Percentiles rank a stretch among this genome's conserved stretches.
phyloP scores from a whole-genome alignment of 2,329 filamentous ascomycete species.

The Ilyonectria robusta region DNA sequence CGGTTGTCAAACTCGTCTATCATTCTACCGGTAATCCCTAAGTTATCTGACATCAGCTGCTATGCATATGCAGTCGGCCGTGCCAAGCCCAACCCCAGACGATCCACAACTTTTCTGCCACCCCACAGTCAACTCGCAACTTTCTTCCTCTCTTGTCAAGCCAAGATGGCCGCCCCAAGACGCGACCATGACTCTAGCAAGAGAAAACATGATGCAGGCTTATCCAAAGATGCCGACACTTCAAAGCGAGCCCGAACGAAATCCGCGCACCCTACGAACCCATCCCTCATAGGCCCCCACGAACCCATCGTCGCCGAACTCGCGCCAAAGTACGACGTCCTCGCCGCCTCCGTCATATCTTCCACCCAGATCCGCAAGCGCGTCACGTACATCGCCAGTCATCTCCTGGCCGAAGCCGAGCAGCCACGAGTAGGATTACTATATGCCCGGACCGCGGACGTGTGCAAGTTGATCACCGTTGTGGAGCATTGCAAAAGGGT shows the following conservation, averaged over 20 bases:
- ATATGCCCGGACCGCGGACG: conserved; percentile 65
- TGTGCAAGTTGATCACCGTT: conserved; percentile 77
- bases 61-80: conserved; percentile 28
- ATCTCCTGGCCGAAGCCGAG: conserved; percentile 55
- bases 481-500: conserved; percentile 75
- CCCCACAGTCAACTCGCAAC: conserved; percentile 19
- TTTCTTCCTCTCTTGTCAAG: conserved; percentile 6
- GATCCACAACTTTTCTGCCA: conserved; percentile 40
- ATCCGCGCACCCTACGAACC: conserved; percentile 22
- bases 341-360: conserved; percentile 69
- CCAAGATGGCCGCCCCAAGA: conserved; percentile 36
- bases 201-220: conserved; percentile 34
- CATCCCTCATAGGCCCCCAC: conserved; percentile 55
- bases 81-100: conserved; percentile 35
- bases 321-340: conserved; percentile 63
- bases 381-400: conserved; percentile 60
- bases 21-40: background rate
- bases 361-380: conserved; percentile 73
- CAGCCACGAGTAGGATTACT: conserved; percentile 60
- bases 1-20: background rate
- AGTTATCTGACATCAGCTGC: background rate
- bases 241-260: conserved; percentile 31
- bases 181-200: conserved; percentile 32
- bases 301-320: conserved; percentile 61
- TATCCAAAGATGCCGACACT: conserved; percentile 19